Base-by-base conservation (phyloP, 345 rosid genomes). In the Erodium maritimum region DNA sequence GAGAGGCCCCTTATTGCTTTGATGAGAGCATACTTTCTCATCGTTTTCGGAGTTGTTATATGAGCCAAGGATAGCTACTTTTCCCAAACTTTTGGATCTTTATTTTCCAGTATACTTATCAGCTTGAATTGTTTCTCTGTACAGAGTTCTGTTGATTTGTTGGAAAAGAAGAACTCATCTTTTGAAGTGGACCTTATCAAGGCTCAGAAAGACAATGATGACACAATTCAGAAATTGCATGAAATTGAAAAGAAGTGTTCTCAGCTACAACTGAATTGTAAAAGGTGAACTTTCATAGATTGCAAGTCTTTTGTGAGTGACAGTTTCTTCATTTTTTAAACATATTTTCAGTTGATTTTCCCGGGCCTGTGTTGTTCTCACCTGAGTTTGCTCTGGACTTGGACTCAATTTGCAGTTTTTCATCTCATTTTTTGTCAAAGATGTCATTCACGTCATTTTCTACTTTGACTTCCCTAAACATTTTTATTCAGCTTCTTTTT, bases 181-280 rank as follows among this genome's bases (percentile, higher is more conserved):
- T 70, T 91, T 67, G 89, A 83, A 73, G 76, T 75, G 71, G 91
- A 86, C 70, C 87, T 91, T 61, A 55, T 59, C 61, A 78, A 73
- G 65, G 86, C 94, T 62, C 82, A 78, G 60, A 84, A 71, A 61
- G 71, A 77, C 55, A 73, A 71, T 62, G 65, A 20, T 69, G 80
- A 74, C 70, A 71, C 82, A 23, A 65, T 73, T 56, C 67, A 73
- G 60, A 91, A 83, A 75, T 78, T 86, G 57, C 73, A 57, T 67
- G 89, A 80, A 69, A 71, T 85, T 67, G 95, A 91, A 64, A 74
- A 68, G 62, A 84, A 70, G 69, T 82, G 87, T 72, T 76, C 78
- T 71, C 79, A 76, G 68, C 77, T 91, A 65, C 93, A 82, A 69
- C 84, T 74, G 67, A 86, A 67, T 73, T 74, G 86, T 61, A 73